Evolutionary conservation across 2,329 filamentous ascomycete genomes (phyloP), one percentile per base, ranked within the genome.

Genomic region (Thielaviopsis populi): DNA sequence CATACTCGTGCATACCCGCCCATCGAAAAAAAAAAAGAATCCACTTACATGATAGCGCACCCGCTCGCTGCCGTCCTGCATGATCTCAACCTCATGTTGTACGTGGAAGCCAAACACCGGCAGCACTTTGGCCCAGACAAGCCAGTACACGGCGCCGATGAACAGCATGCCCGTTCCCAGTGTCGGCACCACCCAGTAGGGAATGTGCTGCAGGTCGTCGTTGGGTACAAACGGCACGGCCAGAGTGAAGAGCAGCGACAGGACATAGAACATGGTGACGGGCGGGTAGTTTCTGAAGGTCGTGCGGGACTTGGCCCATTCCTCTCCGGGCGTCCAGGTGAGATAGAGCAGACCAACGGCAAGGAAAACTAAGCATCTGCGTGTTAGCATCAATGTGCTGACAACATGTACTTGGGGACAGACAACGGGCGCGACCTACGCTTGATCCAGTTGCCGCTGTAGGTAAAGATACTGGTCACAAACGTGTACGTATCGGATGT

Each of bases 121-220:
- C 66, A 78, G 73, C 1, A 81, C 66, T 70, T 75, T 78, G 1
- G 76, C 78, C 80, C 80, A 83, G 19, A 78, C 68, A 0, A 71
- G 63, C 80, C 81, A 83, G 70, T 83, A 83, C 1, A 78, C 61
- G 0, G 66, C 76, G 1, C 81, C 81, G 0, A 82, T 70, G 0
- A 80, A 60, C 30, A 83, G 69, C 6, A 83, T 77, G 0, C 75
- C 75, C 0, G 81, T 75, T 0, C 79, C 80, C 0, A 83, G 79
- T 0, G 82, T 74, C 0, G 80, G 80, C 67, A 82, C 82, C 0
- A 81, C 72, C 65, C 79, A 83, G 72, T 82, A 82, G 1, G 79
- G 79, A 48, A 82, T 82, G 0, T 78, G 77, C 13, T 78, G 75
- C 0, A 75, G 75, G 61, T 76, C 74, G 73, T 76, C 41, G 74